Percentiles rank a stretch among this genome's conserved stretches.
phyloP scores from a whole-genome alignment of 2,329 filamentous ascomycete species.

The Botrytis tulipae region DNA sequence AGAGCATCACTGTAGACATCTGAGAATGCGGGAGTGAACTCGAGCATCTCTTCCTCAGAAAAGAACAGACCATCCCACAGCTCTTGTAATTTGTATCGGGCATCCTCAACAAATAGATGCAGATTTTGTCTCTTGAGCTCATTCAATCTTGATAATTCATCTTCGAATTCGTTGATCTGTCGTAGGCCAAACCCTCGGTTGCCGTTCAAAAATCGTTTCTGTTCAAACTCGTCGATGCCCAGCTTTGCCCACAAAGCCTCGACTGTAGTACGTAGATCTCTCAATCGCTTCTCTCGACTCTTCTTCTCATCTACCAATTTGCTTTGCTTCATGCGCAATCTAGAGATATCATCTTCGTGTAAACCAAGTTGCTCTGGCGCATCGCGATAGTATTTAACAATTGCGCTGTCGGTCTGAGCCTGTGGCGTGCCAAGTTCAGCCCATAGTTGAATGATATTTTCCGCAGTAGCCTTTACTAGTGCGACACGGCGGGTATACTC shows the following conservation, averaged over 20 bases:
- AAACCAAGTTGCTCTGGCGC: constrained; percentile 91
- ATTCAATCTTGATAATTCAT: constrained; percentile 80
- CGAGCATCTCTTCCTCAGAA: constrained; percentile 97
- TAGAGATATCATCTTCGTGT: constrained; percentile 78
- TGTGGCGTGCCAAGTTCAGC: constrained; percentile 93
- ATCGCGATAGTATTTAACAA: constrained; percentile 87
- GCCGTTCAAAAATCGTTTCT: constrained; percentile 78
- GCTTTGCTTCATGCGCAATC: constrained; percentile 72
- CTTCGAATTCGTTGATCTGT: constrained; percentile 93
- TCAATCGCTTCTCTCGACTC: constrained; percentile 70
- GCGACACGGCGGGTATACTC: constrained; percentile 85
- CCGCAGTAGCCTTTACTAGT: constrained; percentile 69
- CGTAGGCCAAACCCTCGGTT: constrained; percentile 90
- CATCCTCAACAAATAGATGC: constrained; percentile 93
- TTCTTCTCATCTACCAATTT: constrained; percentile 87
- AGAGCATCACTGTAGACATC: constrained; percentile 97
- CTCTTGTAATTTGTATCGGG: constrained; percentile 84
- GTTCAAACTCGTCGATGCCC: constrained; percentile 76
- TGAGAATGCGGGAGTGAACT: constrained; percentile 94
- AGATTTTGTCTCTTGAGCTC: constrained; percentile 94
- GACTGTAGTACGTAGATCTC: constrained; percentile 73
- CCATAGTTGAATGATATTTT: constrained; percentile 92
- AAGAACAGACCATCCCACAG: constrained; percentile 94
- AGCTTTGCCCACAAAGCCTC: constrained; percentile 87
- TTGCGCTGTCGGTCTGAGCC: constrained; percentile 81